Base-by-base conservation (phyloP, 345 rosid species). In the Microthlaspi erraticum region DNA sequence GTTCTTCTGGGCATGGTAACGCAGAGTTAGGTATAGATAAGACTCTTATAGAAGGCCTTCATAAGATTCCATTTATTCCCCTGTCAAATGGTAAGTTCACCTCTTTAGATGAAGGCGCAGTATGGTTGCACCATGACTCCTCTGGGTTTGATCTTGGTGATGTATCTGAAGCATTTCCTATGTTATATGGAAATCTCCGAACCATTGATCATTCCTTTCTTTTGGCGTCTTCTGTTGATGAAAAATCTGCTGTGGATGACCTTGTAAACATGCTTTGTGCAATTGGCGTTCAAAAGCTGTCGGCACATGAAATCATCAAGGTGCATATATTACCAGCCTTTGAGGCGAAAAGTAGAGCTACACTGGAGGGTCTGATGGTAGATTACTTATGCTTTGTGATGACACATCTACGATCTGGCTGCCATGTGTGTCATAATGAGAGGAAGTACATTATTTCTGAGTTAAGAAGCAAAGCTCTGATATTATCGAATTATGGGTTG, bases 231-330 rank as follows among this genome's bases (percentile, higher is more conserved):
- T 72, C 81, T 26, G 56, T 60, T 36, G 48, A 68, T 75, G 82
- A 78, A 38, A 53, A 65, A 29, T 44, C 73, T 54, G 46, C 51
- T 29, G 80, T 38, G 13, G 85, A 85, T 56, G 87, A 86, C 77
- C 75, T 79, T 26, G 72, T 76, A 34, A 72, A 79, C 74, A 85
- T 91, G 86, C 92, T 93, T 67, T 83, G 70, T 65, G 81, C 61
- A 73, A 71, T 86, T 63, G 98, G 98, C 42, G 84, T 87, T 49
- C 96, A 86, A 66, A 84, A 79, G 77, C 79, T 93, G 61, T 87
- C 98, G 72, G 83, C 94, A 13, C 98, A 93, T 86, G 98, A 91
- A 71, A 89, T 93, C 71, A 68, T 86, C 46, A 91, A 74, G 82
- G 73, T 87, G 72, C 92, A 89, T 57, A 71, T 93, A 80, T 74